Conservation (phyloP, 140 eudicot genomes). For the Stevia rebaudiana region DNA sequence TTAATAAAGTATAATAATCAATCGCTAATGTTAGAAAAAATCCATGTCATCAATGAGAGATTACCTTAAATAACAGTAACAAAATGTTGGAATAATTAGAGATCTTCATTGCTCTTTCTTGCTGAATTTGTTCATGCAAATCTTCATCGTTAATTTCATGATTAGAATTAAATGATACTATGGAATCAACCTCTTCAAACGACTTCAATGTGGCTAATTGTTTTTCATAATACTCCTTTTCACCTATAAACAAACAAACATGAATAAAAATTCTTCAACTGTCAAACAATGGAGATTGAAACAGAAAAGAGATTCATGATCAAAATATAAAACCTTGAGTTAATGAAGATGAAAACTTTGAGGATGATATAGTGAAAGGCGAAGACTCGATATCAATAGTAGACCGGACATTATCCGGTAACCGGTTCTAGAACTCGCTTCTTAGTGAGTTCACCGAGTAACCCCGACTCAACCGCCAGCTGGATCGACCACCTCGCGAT, state of each 20-base stretch:
- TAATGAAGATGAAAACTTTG: conserved; percentile 30
- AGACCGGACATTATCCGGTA: conserved; percentile 68
- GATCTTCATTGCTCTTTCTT: conserved; percentile 85
- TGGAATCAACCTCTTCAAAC: conserved; percentile 71
- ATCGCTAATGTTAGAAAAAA: too few species aligned
- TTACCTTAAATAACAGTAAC: conserved; percentile 73
- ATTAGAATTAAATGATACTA: conserved; percentile 50
- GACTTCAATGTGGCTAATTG: conserved; percentile 77
- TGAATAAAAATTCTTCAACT: neutral
- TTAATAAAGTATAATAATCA: neutral
- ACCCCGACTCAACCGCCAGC: conserved; percentile 39
- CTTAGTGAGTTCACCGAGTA: conserved; percentile 70
- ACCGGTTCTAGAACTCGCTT: conserved; percentile 52
- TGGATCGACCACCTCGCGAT: conserved; percentile 30
- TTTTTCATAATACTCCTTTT: conserved; percentile 73
- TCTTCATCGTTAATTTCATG: conserved; percentile 47
- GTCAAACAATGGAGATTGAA: too few species aligned
- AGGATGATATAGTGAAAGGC: conserved; percentile 23
- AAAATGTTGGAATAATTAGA: conserved; percentile 75
- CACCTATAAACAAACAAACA: conserved; percentile 35
- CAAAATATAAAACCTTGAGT: conserved; percentile 50
- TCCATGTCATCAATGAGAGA: neutral
- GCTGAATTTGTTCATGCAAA: conserved; percentile 56
- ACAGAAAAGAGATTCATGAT: neutral
- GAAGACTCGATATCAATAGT: conserved; percentile 56